These are phyloP conservation scores for Boletus pseudo-olivaceus DNA, from an alignment of 768 basidiomycete genomes.

Conservation along the genomic window DNA sequence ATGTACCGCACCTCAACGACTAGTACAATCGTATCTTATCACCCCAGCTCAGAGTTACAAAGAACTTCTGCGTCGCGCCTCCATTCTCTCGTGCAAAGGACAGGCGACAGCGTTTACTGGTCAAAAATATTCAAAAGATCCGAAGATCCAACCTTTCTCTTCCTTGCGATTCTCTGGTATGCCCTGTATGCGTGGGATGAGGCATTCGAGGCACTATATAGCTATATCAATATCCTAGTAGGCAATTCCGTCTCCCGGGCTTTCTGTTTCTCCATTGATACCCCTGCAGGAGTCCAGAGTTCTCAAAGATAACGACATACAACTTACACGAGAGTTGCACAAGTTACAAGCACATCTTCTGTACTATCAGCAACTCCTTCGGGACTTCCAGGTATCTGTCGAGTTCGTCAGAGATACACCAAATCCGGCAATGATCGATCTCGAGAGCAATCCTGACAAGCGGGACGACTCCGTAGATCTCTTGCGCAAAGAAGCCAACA, in stretches of 20 bases:
- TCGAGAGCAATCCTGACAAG: constrained; percentile 5
- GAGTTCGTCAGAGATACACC: constrained; percentile 44
- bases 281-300: constrained; percentile 43
- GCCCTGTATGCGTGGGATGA: constrained; percentile 63
- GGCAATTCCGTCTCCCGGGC: constrained; percentile 2
- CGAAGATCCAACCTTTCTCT: constrained; percentile 53
- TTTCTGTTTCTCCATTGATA: neutral
- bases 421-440: constrained; percentile 45
- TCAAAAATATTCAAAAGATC: constrained; percentile 24
- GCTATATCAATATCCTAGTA: constrained; percentile 49
- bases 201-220: constrained; percentile 48
- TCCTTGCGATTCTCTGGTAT: constrained; percentile 56
- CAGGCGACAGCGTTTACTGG: constrained; percentile 35
- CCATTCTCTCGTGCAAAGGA: constrained; percentile 27
- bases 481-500: constrained; percentile 47
- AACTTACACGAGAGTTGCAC: constrained; percentile 52
- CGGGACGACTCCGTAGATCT: constrained; percentile 28
- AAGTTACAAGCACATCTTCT: constrained; percentile 56
- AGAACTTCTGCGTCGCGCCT: constrained; percentile 30
- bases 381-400: constrained; percentile 50
- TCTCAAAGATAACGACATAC: constrained; percentile 38
- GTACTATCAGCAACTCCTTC: constrained; percentile 52
- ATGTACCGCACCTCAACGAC: constrained; percentile 38
- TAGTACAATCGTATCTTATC: constrained; percentile 30
- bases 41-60: constrained; percentile 22